These are phyloP conservation scores for Xylaria hypoxylon DNA, from an alignment of 2,329 filamentous ascomycete genomes.

Conservation along the genomic window DNA sequence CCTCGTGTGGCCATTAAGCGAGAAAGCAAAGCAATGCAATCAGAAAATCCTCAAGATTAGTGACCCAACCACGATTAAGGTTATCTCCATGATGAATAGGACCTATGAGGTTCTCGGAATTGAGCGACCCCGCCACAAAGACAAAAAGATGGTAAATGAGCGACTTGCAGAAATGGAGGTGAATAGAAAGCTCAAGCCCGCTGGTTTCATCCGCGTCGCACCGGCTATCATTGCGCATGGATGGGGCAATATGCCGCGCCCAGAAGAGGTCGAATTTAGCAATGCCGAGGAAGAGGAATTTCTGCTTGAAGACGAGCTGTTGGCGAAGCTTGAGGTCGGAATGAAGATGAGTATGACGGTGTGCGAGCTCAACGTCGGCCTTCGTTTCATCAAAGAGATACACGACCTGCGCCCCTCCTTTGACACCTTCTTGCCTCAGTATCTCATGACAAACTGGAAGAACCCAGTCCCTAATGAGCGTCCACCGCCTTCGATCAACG, in stretches of 20 bases:
- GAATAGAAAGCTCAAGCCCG: slow-evolving; percentile 51
- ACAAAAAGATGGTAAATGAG: slow-evolving; percentile 37
- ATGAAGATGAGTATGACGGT: slow-evolving; percentile 70
- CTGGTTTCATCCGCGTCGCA: slow-evolving; percentile 60
- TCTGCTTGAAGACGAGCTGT: slow-evolving; percentile 72
- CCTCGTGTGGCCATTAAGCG: slow-evolving; percentile 44
- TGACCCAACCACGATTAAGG: slow-evolving; percentile 51
- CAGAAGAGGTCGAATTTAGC: slow-evolving; percentile 48
- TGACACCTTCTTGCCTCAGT: slow-evolving; percentile 74
- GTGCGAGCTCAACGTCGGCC: slow-evolving; percentile 67
- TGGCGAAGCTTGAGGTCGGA: slow-evolving; percentile 68
- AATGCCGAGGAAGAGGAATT: slow-evolving; percentile 58
- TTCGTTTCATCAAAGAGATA: slow-evolving; percentile 71
- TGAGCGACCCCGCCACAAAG: slow-evolving; percentile 48
- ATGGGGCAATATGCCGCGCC: slow-evolving; percentile 56
- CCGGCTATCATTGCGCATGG: slow-evolving; percentile 61
- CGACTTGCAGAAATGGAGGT: slow-evolving; percentile 35
- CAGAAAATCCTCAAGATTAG: slow-evolving; percentile 32
- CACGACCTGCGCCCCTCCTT: slow-evolving; percentile 69
- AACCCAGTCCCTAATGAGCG: slow-evolving; percentile 61
- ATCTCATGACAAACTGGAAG: slow-evolving; percentile 76
- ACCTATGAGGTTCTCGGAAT: slow-evolving; percentile 72
- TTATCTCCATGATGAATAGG: slow-evolving; percentile 62
- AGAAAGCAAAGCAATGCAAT: slow-evolving; percentile 46
- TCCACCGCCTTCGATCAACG: slow-evolving; percentile 58